Evolutionary conservation across 2,329 filamentous ascomycete genomes (phyloP), one percentile per base, ranked within the genome.

Genomic region (Coleophoma cylindrospora): DNA sequence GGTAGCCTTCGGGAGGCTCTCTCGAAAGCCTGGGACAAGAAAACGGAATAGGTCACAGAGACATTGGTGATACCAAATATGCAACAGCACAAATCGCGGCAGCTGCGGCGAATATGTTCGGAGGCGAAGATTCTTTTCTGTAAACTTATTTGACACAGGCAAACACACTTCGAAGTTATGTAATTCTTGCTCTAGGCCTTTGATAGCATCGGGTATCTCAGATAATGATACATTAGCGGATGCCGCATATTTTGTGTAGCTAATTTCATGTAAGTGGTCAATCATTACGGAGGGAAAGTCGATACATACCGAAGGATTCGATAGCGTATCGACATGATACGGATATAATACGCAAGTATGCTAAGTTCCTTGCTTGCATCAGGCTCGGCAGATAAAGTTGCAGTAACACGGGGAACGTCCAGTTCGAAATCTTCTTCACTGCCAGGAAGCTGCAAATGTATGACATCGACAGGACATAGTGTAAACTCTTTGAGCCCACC

Each of bases 21-120:
- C 44, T 46, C 34, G 14, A 17, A 46, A 21, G 13, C 33, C 34
- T 7, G 33, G 44, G 27, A 21, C 13, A 38, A 46, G 44, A 13
- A 38, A 27, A n/a, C 44, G 44, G 17, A 22, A 46, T 19, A 46
- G 33, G 17, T 46, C 44, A 27, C 32, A 38, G 17, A 34, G 22
- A 27, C 44, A 46, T 17, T 46, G 44, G 17, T 38, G 44, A 21
- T 22, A 46, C 44, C 44, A 46, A 17, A 46, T 38, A 19, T 46
- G 44, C 44, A 36, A n/a, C 44, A 46, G 34, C 11, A 46, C 22
- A 36, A 46, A 38, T 10, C 33, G 32, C 14, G 33, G 44, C 27
- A 36, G 15, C 44, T 19, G 17, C 27, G 44, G 34, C 4, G 44
- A 46, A 14, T 34, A 46, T 6, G 44, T 13, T 17, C 34, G 44